Conservation (phyloP, 306 rosid genomes). For the Quercus agrifolia region DNA sequence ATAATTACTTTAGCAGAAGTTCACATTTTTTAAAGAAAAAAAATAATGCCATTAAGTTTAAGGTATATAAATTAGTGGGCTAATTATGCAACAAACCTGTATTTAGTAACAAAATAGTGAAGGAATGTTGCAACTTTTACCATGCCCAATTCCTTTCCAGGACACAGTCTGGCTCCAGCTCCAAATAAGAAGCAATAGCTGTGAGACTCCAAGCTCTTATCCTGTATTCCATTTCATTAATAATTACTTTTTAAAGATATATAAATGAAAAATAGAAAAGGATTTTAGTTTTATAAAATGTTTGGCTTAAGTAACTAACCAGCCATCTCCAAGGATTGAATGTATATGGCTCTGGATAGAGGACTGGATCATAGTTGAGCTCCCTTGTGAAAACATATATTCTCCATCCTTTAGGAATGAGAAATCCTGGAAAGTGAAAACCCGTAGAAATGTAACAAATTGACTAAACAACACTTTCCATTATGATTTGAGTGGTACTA, state of each 20-base stretch:
- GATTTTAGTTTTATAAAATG: not conserved
- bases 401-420: conserved; percentile 83
- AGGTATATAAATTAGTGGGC: not conserved
- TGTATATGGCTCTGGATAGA: conserved; percentile 58
- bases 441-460: not conserved
- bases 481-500: not conserved
- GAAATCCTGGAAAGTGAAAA: conserved; percentile 38
- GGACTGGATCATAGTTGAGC: conserved; percentile 55
- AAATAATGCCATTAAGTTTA: too few species aligned
- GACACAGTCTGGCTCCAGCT: conserved; percentile 63
- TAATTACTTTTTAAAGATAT: not conserved
- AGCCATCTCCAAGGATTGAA: conserved; percentile 84
- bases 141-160: conserved; percentile 76
- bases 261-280: not conserved
- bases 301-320: conserved; percentile 31
- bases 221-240: conserved; percentile 34
- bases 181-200: conserved; percentile 63
- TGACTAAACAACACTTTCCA: not conserved
- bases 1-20: not conserved
- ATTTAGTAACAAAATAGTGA: conserved; percentile 67
- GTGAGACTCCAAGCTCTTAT: conserved; percentile 52
- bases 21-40: not conserved
- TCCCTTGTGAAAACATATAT: conserved; percentile 69
- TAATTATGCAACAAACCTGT: conserved; percentile 36
- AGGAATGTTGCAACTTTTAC: conserved; percentile 57